Percentiles rank a stretch among this genome's conserved stretches.
Conservation (phyloP, 257 asterid species). For the Echium plantagineum region DNA sequence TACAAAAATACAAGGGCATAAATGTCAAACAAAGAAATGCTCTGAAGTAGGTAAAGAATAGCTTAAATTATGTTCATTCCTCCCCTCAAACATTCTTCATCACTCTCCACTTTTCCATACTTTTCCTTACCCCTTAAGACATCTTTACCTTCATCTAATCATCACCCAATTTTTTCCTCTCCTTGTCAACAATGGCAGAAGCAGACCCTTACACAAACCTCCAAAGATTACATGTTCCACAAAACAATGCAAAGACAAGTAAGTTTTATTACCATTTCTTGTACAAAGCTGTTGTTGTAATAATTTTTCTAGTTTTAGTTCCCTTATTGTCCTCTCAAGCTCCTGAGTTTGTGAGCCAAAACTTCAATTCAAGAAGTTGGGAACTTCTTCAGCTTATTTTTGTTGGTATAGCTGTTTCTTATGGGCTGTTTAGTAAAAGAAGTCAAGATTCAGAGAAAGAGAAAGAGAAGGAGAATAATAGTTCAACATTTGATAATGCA, state of each 20-base stretch:
- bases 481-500: constrained; percentile 35
- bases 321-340: constrained; percentile 60
- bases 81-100: constrained; percentile 35
- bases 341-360: constrained; percentile 61
- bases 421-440: constrained; percentile 76
- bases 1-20: constrained; percentile 20
- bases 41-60: constrained; percentile 20
- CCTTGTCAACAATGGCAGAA: constrained; percentile 47
- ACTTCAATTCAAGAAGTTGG: constrained; percentile 57
- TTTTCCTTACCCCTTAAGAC: constrained; percentile 45
- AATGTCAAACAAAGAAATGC: constrained; percentile 20
- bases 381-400: constrained; percentile 81
- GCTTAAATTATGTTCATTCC: constrained; percentile 35
- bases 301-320: constrained; percentile 40
- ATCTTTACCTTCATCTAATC: constrained; percentile 24
- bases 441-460: constrained; percentile 53
- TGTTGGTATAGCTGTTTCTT: constrained; percentile 92
- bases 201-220: constrained; percentile 22
- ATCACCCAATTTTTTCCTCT: constrained; percentile 13
- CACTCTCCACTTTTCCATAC: constrained; percentile 29
- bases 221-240: constrained; percentile 13
- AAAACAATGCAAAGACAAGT: constrained; percentile 31
- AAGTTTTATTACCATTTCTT: constrained; percentile 38
- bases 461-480: constrained; percentile 11
- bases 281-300: constrained; percentile 44